Conservation (phyloP, 371 early-diverging fungal genomes). For the Ecytonucleospora hepatopenaei region DNA sequence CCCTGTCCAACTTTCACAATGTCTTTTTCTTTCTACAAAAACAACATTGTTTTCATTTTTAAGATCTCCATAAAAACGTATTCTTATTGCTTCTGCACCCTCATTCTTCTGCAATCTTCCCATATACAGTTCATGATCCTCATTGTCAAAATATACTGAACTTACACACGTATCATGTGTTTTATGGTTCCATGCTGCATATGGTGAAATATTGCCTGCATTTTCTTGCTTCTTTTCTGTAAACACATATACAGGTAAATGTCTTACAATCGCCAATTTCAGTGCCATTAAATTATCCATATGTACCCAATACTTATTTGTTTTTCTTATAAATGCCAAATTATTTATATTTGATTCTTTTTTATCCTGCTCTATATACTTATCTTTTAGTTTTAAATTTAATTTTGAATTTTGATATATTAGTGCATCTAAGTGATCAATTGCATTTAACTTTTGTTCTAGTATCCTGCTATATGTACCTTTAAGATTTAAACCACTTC, state of each 20-base stretch:
- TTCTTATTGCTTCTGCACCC: slow-evolving; percentile 72
- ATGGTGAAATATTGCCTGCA: slow-evolving; percentile 16
- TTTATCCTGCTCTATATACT: slow-evolving; percentile 11
- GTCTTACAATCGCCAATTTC: slow-evolving; percentile 72
- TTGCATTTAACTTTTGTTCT: slow-evolving; percentile 71
- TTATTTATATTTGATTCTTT: slow-evolving; percentile 5
- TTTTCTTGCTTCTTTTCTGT: slow-evolving; percentile 37
- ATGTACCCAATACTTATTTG: slow-evolving; percentile 80
- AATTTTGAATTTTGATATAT: slow-evolving; percentile 64
- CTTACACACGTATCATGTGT: slow-evolving; percentile 77
- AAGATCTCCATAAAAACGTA: slow-evolving; percentile 72
- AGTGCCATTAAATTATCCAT: slow-evolving; percentile 84
- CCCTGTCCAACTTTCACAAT: slow-evolving; percentile 86
- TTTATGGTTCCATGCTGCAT: slow-evolving; percentile 60
- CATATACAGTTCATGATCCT: slow-evolving; percentile 71
- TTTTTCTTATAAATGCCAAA: slow-evolving; percentile 54
- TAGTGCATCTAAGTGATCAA: slow-evolving; percentile 72
- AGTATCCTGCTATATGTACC: slow-evolving; percentile 73
- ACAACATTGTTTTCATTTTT: slow-evolving; percentile 63
- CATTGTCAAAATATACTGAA: slow-evolving; percentile 86
- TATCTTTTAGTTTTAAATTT: slow-evolving; percentile 18
- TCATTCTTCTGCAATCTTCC: slow-evolving; percentile 77
- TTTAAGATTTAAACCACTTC: slow-evolving; percentile 68
- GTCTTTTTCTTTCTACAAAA: slow-evolving; percentile 86
- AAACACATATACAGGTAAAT: slow-evolving; percentile 79